These are phyloP conservation scores for Stemphylium lycopersici DNA, from an alignment of 2,329 filamentous ascomycete genomes.

Conservation along the genomic window DNA sequence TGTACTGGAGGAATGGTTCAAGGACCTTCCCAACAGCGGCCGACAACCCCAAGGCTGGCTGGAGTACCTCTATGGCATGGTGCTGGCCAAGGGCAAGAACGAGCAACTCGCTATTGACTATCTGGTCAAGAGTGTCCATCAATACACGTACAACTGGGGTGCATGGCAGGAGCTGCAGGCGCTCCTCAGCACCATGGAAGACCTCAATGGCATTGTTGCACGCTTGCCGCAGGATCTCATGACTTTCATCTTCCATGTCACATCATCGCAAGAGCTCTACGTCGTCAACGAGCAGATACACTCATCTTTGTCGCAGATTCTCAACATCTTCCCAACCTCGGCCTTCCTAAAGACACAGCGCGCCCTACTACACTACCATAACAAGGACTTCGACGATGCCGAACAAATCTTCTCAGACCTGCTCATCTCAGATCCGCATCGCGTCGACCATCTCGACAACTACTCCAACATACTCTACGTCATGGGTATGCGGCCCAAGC, in stretches of 20 bases:
- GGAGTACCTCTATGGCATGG: constrained; percentile 89
- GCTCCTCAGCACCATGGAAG: constrained; percentile 78
- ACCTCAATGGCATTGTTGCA: constrained; percentile 75
- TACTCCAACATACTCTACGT: constrained; percentile 99
- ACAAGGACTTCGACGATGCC: constrained; percentile 74
- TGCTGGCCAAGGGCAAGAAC: constrained; percentile 89
- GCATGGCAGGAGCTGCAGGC: constrained; percentile 93
- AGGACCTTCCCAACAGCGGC: constrained; percentile 63
- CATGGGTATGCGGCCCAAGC: constrained; percentile 82
- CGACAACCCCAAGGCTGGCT: constrained; percentile 85
- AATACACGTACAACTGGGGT: constrained; percentile 95
- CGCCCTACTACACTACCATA: constrained; percentile 87
- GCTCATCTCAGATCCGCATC: constrained; percentile 67
- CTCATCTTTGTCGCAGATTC: constrained; percentile 75
- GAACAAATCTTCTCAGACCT: constrained; percentile 71
- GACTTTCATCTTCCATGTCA: constrained; percentile 90
- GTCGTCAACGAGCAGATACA: constrained; percentile 79
- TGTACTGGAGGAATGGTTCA: constrained; percentile 81
- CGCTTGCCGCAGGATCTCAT: constrained; percentile 88
- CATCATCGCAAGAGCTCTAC: constrained; percentile 90
- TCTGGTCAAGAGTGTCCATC: constrained; percentile 84
- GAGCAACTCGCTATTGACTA: constrained; percentile 83
- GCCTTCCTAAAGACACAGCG: constrained; percentile 90
- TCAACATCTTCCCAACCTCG: constrained; percentile 83
- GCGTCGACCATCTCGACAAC: constrained; percentile 89